Base-by-base conservation (phyloP, 768 basidiomycete genomes). In the Xanthoconium purpureum region DNA sequence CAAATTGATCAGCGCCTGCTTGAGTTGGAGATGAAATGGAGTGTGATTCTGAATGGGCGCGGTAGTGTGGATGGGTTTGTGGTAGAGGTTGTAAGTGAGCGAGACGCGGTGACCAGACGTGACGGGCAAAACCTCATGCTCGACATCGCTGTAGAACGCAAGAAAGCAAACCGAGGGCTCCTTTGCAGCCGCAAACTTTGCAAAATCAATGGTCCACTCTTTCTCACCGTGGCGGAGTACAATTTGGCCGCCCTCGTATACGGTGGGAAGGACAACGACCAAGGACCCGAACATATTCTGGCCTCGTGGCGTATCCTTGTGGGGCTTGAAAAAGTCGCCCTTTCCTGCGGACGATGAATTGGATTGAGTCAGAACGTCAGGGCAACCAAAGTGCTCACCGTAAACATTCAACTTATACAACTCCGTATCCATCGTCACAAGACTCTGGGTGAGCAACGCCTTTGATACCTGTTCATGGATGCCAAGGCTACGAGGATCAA, bases 251-350 rank as follows among this genome's bases (percentile, higher is more conserved):
- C 60, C 53, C 17, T 54, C 51, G 44, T 63, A 59, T 0, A 59
- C 18, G 1, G 77, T 77, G 17, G 81, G 81, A 49, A 81, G 74
- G n/a, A 79, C 73, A 33, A 83, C 59, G 1, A 83, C 76, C 10
- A 85, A 73, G 1, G 82, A 82, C 1, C 78, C 81, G 37, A 84
- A 77, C 75, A 82, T 81, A 28, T 62, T 59, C 9, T 71, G 18
- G 1, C 54, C 37, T 1, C 67, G 9, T 67, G 78, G 79, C 0
- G 80, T 80, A n/a, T 61, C 59, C 15, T 57, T 47, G 42, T 61
- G 55, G 1, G 51, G 43, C 36, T 58, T 61, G 53, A 52, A 58
- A 15, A 54, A 62, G 18, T 55, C 53, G 0, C 52, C 59, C 33
- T 39, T 10, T 12, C 55, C 60, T 61, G 3, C 2, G 14, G 18